phyloP scores from a whole-genome alignment of 805 yeast species.

The Yarrowia divulgata region DNA sequence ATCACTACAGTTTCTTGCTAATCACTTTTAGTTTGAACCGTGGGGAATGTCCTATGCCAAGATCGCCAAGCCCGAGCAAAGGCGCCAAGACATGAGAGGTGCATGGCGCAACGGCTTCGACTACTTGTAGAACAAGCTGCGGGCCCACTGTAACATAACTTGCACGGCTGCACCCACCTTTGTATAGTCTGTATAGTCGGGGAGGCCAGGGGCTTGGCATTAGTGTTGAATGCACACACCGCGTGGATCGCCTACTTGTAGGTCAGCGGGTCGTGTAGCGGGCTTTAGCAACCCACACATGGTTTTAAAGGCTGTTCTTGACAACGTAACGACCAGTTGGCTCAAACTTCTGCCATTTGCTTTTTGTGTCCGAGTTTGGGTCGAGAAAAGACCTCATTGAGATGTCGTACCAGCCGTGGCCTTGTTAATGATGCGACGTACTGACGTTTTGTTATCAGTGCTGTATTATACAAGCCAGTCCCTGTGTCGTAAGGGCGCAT shows the following conservation, averaged over 20 bases:
- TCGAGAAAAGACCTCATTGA: conserved; percentile 2
- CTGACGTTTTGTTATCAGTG: neutral
- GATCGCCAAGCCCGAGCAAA: neutral
- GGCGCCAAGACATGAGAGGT: neutral
- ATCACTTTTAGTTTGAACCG: neutral
- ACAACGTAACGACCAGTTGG: neutral
- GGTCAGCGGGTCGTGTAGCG: conserved; percentile 2
- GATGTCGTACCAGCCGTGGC: conserved; percentile 23
- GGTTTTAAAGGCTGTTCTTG: conserved; percentile 1
- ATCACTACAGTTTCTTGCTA: neutral
- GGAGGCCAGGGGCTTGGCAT: neutral
- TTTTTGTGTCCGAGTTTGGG: neutral
- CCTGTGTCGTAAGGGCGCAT: neutral
- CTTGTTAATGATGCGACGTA: neutral
- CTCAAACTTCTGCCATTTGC: neutral
- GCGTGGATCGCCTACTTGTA: neutral
- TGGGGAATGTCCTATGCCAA: conserved; percentile 4
- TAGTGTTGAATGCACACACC: neutral
- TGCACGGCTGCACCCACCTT: neutral
- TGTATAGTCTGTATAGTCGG: neutral
- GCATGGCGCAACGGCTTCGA: conserved; percentile 10
- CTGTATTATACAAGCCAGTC: neutral
- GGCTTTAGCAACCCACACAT: conserved; percentile 6
- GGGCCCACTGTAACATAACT: conserved; percentile 4
- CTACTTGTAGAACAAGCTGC: neutral